Evolutionary conservation across 2,329 filamentous ascomycete species (phyloP).

Genomic region (Plectosphaerella sp.): DNA sequence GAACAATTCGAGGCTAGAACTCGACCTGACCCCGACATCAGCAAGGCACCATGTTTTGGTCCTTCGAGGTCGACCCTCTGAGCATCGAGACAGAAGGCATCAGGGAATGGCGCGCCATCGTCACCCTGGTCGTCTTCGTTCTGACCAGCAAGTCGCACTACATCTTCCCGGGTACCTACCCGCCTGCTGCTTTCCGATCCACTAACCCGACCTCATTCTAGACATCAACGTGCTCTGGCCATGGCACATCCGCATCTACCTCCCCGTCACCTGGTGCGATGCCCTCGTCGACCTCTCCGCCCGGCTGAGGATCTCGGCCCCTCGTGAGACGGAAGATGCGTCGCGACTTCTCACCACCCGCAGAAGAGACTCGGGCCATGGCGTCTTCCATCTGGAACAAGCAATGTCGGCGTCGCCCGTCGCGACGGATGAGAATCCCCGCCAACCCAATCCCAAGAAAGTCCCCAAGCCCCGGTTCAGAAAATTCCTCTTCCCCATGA

Average conservation of each 20-base stretch:
- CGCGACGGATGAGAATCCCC: too few relatives aligned
- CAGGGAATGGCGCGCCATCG: constrained; percentile 61
- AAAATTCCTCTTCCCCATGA: constrained; percentile 55
- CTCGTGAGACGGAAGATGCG: background rate
- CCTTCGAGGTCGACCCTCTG: background rate
- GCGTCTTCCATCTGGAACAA: too few relatives aligned
- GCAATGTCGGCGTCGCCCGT: too few relatives aligned
- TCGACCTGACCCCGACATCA: too few relatives aligned
- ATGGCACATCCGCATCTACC: constrained; percentile 57
- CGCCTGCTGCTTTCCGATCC: too few relatives aligned
- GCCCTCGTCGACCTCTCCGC: constrained; percentile 28
- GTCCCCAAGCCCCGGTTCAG: too few relatives aligned
- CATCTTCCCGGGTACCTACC: background rate
- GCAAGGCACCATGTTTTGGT: too few relatives aligned
- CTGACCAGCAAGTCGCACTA: constrained; percentile 56
- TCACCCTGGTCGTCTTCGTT: constrained; percentile 66
- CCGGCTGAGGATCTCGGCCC: background rate
- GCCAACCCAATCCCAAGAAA: too few relatives aligned
- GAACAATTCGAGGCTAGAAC: too few relatives aligned
- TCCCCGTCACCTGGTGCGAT: constrained; percentile 48
- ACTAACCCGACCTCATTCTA: constrained; percentile 21
- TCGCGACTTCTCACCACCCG: too few relatives aligned
- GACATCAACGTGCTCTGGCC: constrained; percentile 66
- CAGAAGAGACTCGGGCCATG: too few relatives aligned
- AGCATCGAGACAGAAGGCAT: constrained; percentile 30